Conservation (phyloP, 148 eudicot species). For the Rhododendron ferrugineum region DNA sequence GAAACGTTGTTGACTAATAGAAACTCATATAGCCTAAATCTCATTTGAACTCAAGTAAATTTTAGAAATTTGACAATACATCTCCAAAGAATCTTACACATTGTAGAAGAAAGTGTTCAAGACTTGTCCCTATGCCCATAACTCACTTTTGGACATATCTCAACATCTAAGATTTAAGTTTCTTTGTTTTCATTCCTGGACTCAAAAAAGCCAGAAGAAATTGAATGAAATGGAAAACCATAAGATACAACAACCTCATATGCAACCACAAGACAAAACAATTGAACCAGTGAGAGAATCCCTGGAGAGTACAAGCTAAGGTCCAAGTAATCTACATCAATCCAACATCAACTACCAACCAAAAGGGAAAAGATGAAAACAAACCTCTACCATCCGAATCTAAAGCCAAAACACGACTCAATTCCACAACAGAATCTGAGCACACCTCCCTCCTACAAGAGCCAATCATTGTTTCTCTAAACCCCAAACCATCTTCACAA, state of each 20-base stretch:
- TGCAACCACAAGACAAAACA: neutral
- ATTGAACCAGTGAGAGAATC: neutral
- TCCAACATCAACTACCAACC: neutral
- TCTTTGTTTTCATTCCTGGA: neutral
- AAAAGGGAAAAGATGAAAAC: constrained; percentile 9
- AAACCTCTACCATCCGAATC: constrained; percentile 48
- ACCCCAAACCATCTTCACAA: constrained; percentile 32
- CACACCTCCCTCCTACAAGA: constrained; percentile 71
- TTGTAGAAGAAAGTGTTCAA: neutral
- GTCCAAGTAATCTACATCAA: neutral
- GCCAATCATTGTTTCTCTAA: constrained; percentile 31
- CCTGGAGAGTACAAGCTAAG: neutral
- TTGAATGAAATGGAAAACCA: neutral
- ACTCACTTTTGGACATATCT: neutral
- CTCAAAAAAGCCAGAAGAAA: constrained; percentile 1
- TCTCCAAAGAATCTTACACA: neutral
- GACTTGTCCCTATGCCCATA: neutral
- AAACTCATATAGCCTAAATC: neutral
- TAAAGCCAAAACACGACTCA: constrained; percentile 21
- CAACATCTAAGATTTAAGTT: neutral
- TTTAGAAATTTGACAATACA: neutral
- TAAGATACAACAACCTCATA: neutral
- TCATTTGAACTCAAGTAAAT: neutral
- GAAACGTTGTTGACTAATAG: neutral
- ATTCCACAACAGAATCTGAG: constrained; percentile 30